Percentiles rank a stretch among this genome's conserved stretches.
phyloP scores from a whole-genome alignment of 75 land plant genomes.

The Selaginella tamariscina region DNA sequence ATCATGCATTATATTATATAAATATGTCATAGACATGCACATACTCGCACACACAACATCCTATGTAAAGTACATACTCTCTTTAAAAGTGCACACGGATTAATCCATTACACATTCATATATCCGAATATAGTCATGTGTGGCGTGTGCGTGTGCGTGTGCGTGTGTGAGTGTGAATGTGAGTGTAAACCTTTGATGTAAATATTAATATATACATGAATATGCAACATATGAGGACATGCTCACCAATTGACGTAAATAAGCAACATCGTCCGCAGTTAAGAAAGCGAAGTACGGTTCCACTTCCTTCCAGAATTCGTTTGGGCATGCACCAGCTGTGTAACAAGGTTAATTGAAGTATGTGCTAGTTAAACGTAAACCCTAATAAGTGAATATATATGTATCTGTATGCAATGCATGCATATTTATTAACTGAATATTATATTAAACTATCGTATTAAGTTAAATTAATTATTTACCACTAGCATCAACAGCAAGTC shows the following conservation, averaged over 20 bases:
- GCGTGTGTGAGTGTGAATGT: too few species aligned
- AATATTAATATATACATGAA: too few species aligned
- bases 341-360: conserved; percentile 15
- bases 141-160: too few species aligned
- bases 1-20: neutral
- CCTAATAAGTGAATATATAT: conserved; percentile 3
- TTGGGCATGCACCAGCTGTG: conserved; percentile 44
- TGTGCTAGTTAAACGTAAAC: neutral
- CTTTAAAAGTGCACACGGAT: neutral
- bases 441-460: neutral
- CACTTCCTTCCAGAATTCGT: conserved; percentile 63
- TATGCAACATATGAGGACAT: neutral
- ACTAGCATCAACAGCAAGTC: conserved; percentile 45
- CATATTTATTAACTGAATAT: neutral
- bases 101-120: conserved; percentile 1
- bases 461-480: conserved; percentile 32
- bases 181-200: too few species aligned
- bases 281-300: conserved; percentile 58
- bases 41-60: neutral
- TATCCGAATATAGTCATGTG: too few species aligned
- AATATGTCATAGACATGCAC: neutral
- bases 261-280: conserved; percentile 39
- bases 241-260: conserved; percentile 45
- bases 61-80: neutral
- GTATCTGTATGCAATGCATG: neutral